Base-by-base conservation (phyloP, 495 filamentous ascomycete species). In the Ramalina intermedia region DNA sequence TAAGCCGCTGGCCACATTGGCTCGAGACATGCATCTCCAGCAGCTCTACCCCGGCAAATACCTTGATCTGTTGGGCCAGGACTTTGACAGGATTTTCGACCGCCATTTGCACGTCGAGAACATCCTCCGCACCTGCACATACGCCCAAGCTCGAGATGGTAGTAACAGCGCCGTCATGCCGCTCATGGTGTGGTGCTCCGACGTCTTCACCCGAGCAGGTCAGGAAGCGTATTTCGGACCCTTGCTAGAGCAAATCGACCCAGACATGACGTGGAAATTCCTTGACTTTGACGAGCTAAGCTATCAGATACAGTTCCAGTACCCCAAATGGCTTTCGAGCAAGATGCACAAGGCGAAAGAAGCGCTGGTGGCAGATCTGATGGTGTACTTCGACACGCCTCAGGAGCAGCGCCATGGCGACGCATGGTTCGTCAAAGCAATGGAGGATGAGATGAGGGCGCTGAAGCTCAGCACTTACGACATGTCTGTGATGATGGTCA, bases 271-370 rank as follows among this genome's bases (percentile, higher is more conserved):
- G 4, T 36, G 33, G 7, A 21, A 37, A 7, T 59, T 59, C 23
- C 21, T 54, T 2, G 37, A 40, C 6, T 63, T 63, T 24, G 59
- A 63, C 37, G 52, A 61, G 18, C 21, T 53, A 4, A 54, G 40
- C 45, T 63, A 54, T 51, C 46, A 59, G 48, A 50, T 61, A 11
- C 26, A 55, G 6, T 63, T 57, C 33, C 51, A 54, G 16, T 57
- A 59, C 45, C 60, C 60, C 1, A 17, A 18, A 2, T 45, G 53
- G 6, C 17, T 55, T 18, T 37, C 38, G 4, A 20, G 23, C 6
- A 43, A 53, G 16, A 54, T 61, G 51, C 27, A 36, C 9, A 39
- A 13, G 1, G 40, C 57, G 1, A 46, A 46, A 14, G 46, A n/a
- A 7, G 47, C 20, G 6, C n/a, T 60, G 8, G 49, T 56, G 3